Evolutionary conservation across 1,284 basidiomycete species (phyloP).

Genomic region (Cryptococcus maquisensis): DNA sequence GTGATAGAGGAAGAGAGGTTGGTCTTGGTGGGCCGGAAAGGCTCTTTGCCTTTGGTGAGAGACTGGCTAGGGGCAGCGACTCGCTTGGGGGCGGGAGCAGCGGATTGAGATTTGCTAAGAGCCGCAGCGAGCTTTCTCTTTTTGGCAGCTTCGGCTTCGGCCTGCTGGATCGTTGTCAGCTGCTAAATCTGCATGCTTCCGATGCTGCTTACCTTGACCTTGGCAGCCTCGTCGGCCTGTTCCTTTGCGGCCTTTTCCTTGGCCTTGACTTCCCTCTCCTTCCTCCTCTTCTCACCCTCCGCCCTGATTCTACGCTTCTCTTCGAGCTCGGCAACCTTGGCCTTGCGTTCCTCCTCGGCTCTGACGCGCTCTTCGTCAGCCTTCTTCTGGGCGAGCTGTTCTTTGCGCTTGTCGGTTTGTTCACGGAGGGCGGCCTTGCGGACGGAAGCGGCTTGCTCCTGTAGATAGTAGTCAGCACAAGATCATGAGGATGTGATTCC

Average conservation of each 20-base stretch:
- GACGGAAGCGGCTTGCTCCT: slow-evolving; percentile 83
- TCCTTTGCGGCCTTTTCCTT: slow-evolving; percentile 39
- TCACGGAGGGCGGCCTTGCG: slow-evolving; percentile 68
- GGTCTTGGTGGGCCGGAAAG: slow-evolving; percentile 18
- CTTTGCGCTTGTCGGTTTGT: slow-evolving; percentile 72
- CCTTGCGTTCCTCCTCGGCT: slow-evolving; percentile 53
- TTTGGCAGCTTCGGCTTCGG: slow-evolving; percentile 44
- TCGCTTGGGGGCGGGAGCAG: slow-evolving; percentile 14
- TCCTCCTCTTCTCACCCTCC: slow-evolving; percentile 42
- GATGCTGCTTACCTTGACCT: slow-evolving; percentile 21
- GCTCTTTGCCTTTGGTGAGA: slow-evolving; percentile 22
- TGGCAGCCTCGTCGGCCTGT: slow-evolving; percentile 27
- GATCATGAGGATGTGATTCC: neutral
- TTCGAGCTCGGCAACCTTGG: slow-evolving; percentile 54
- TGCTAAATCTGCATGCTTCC: neutral
- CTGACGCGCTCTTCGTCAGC: slow-evolving; percentile 65
- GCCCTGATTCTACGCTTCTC: slow-evolving; percentile 55
- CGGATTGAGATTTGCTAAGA: slow-evolving; percentile 20
- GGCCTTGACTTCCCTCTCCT: slow-evolving; percentile 41
- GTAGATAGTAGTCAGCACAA: slow-evolving; percentile 7
- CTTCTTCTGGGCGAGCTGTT: slow-evolving; percentile 66
- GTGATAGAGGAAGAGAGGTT: slow-evolving; percentile 2
- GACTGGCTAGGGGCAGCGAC: slow-evolving; percentile 7
- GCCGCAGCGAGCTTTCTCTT: slow-evolving; percentile 44
- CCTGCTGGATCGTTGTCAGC: slow-evolving; percentile 7